These are phyloP conservation scores for Solanum chiquidenum DNA, from an alignment of 257 asterid genomes.

Conservation along the genomic window DNA sequence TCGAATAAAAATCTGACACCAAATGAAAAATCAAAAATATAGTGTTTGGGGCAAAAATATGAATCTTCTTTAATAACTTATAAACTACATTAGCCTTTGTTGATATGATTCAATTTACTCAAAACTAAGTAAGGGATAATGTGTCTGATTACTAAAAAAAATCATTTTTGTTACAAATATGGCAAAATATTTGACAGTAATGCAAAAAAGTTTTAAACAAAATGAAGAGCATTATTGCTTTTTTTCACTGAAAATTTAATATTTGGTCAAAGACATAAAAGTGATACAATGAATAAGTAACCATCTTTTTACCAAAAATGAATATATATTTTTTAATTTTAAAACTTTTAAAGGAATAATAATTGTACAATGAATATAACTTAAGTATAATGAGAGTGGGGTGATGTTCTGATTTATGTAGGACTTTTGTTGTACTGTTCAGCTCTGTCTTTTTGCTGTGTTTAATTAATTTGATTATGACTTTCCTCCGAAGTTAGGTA, in stretches of 20 bases:
- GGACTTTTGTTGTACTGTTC: not conserved
- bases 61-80: not conserved
- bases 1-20: fast-evolving
- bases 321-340: not conserved
- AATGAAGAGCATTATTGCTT: not conserved
- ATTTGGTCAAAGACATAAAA: not conserved
- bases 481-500: not conserved
- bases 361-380: not conserved
- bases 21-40: too few species aligned
- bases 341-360: not conserved
- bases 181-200: too few species aligned
- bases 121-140: not conserved
- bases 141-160: not conserved
- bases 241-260: not conserved
- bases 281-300: not conserved
- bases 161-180: not conserved
- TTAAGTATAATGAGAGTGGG: not conserved
- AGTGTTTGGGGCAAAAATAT: not conserved
- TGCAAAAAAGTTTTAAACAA: not conserved
- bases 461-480: not conserved
- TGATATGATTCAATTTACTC: not conserved
- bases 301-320: not conserved
- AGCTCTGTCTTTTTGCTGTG: not conserved
- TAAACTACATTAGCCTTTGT: not conserved
- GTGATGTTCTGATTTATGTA: not conserved